A percentile compares a stretch with the other conserved stretches of the same genome.
phyloP scores from a whole-genome alignment of 768 basidiomycete species.

The Gymnopilus junonius region DNA sequence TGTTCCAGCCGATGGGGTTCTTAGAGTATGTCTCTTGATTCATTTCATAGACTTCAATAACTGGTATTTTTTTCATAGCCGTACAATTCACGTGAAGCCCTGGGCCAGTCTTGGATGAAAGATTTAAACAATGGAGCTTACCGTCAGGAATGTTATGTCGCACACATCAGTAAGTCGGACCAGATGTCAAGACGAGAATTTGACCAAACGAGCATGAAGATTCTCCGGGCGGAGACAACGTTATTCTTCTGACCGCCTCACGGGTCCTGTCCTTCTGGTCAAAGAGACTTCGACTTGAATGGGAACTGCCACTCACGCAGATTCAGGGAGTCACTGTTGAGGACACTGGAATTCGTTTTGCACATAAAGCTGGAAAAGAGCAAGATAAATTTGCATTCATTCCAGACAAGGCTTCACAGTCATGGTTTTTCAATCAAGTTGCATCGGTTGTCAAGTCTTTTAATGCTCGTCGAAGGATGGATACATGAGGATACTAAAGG shows the following conservation, averaged over 20 bases:
- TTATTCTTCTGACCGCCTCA: conserved; percentile 78
- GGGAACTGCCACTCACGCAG: conserved; percentile 89
- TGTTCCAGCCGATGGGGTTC: conserved; percentile 84
- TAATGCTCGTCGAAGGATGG: conserved; percentile 77
- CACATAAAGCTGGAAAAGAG: conserved; percentile 77
- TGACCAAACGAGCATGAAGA: conserved; percentile 42
- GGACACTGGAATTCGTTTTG: conserved; percentile 87
- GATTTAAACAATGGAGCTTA: conserved; percentile 91
- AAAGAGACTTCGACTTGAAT: conserved; percentile 81
- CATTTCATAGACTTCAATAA: not conserved
- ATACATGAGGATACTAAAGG: conserved; percentile 17
- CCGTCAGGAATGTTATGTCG: conserved; percentile 84
- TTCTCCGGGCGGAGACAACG: conserved; percentile 78
- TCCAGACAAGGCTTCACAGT: conserved; percentile 72
- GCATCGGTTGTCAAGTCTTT: conserved; percentile 77
- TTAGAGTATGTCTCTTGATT: conserved; percentile 61
- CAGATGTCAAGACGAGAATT: not conserved
- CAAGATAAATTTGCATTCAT: conserved; percentile 79
- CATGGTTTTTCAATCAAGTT: conserved; percentile 83
- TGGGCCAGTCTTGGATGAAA: conserved; percentile 97
- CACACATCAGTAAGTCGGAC: conserved; percentile 85
- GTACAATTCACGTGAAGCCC: conserved; percentile 86
- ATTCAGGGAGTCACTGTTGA: conserved; percentile 90
- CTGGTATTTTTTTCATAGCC: conserved; percentile 52
- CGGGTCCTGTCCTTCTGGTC: conserved; percentile 86